These are phyloP conservation scores for Leccinum uliginosum DNA, from an alignment of 768 basidiomycete species.

Conservation along the genomic window DNA sequence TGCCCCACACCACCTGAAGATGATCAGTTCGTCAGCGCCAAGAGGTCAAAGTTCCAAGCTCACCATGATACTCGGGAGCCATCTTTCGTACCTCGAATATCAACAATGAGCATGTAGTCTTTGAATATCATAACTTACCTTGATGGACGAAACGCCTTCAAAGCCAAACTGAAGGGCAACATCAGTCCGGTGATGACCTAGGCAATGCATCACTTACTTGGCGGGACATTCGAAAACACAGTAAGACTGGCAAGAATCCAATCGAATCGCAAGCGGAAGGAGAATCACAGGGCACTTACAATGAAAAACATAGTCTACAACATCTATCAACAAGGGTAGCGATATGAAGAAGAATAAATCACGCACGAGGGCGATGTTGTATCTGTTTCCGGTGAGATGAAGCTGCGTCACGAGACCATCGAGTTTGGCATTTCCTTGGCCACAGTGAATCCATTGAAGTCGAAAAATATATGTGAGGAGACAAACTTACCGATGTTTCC, in stretches of 20 bases:
- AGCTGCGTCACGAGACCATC: constrained; percentile 59
- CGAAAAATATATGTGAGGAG: not conserved
- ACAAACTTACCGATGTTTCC: constrained; percentile 50
- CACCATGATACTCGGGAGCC: constrained; percentile 66
- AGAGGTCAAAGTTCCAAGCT: constrained; percentile 7
- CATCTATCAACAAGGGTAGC: not conserved
- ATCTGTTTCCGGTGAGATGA: constrained; percentile 53
- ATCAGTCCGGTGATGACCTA: not conserved
- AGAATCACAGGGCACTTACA: constrained; percentile 35
- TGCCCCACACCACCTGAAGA: constrained; percentile 58
- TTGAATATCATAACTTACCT: constrained; percentile 35
- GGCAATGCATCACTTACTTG: constrained; percentile 39
- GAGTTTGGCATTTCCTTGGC: constrained; percentile 56
- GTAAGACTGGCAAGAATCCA: constrained; percentile 19
- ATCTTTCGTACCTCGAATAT: constrained; percentile 31
- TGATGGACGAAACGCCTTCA: constrained; percentile 64
- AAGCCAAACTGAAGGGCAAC: constrained; percentile 28
- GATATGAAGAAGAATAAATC: not conserved
- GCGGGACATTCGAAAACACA: constrained; percentile 59
- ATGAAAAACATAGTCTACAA: constrained; percentile 67
- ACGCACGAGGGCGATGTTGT: constrained; percentile 61
- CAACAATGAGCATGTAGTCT: not conserved
- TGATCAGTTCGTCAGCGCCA: not conserved
- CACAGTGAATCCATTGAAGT: not conserved
- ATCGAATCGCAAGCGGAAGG: not conserved